These are phyloP conservation scores for Trypanosoma theileri DNA, from an alignment of 208 protist species.

Conservation along the genomic window DNA sequence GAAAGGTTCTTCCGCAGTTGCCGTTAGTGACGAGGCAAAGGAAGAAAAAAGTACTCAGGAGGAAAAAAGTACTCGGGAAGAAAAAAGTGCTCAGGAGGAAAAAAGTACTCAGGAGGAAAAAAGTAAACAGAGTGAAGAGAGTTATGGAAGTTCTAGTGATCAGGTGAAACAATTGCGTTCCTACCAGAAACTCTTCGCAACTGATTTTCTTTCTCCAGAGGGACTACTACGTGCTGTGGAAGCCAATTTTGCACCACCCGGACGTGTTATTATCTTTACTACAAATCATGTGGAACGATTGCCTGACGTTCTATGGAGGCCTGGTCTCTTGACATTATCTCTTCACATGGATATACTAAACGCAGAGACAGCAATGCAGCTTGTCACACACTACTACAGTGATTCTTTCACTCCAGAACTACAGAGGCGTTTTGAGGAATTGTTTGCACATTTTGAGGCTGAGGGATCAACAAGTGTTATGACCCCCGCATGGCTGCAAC, in stretches of 20 bases:
- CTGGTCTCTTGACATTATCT: constrained; percentile 67
- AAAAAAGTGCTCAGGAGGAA: too few relatives aligned
- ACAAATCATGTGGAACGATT: constrained; percentile 89
- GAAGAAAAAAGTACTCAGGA: too few relatives aligned
- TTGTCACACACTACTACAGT: constrained; percentile 66
- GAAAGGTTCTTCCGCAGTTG: too few relatives aligned
- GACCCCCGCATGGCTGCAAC: constrained; percentile 54
- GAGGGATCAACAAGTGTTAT: constrained; percentile 9
- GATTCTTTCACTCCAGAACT: constrained; percentile 25
- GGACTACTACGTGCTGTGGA: constrained; percentile 89
- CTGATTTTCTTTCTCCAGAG: constrained; percentile 75
- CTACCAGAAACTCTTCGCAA: constrained; percentile 28
- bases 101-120: constrained; percentile 4
- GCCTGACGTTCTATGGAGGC: constrained; percentile 51
- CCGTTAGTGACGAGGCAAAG: too few relatives aligned
- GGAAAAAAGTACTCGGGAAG: neutral
- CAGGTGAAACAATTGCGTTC: neutral
- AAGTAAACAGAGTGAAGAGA: neutral
- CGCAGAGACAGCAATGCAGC: constrained; percentile 38
- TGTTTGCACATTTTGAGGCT: constrained; percentile 14
- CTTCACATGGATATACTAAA: constrained; percentile 67
- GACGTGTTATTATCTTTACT: constrained; percentile 89
- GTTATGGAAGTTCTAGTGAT: neutral
- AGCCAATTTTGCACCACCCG: constrained; percentile 71
- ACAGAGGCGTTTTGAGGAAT: neutral